Percentiles rank a stretch among this genome's conserved stretches.
These are phyloP conservation scores for Bathelium albidoporum DNA, from an alignment of 495 filamentous ascomycete species.

Conservation along the genomic window DNA sequence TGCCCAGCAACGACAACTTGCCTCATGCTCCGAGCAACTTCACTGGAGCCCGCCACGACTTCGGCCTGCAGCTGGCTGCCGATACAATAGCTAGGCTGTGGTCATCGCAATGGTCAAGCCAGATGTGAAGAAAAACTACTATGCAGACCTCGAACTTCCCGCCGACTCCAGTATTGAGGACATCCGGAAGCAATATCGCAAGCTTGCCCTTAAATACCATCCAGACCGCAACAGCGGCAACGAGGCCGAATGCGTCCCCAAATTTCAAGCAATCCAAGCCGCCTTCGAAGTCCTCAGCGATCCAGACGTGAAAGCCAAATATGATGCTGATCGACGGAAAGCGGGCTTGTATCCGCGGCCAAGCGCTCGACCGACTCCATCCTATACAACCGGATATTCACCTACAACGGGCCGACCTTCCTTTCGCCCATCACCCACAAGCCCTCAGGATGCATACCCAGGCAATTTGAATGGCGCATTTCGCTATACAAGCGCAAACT, in stretches of 20 bases:
- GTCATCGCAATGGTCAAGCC: constrained; percentile 54
- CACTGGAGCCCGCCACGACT: neutral
- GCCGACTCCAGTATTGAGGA: constrained; percentile 55
- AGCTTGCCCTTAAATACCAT: constrained; percentile 75
- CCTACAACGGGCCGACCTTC: constrained; percentile 18
- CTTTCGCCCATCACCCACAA: neutral
- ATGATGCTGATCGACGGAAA: constrained; percentile 60
- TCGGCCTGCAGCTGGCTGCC: neutral
- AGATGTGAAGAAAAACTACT: constrained; percentile 70
- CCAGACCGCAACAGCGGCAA: constrained; percentile 81
- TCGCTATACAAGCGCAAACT: constrained; percentile 19
- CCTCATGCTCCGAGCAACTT: constrained; percentile 1
- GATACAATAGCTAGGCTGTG: neutral
- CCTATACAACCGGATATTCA: constrained; percentile 11
- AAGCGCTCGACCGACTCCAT: constrained; percentile 4
- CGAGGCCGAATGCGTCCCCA: constrained; percentile 64
- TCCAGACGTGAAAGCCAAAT: constrained; percentile 53
- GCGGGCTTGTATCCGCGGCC: constrained; percentile 23
- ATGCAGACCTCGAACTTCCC: constrained; percentile 66
- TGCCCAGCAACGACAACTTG: constrained; percentile 1
- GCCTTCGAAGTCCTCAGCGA: constrained; percentile 78
- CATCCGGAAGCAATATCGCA: constrained; percentile 78
- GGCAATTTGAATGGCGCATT: constrained; percentile 30
- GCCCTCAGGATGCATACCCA: neutral
- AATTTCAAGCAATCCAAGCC: constrained; percentile 75